Percentiles rank a stretch among this genome's conserved stretches.
phyloP scores from a whole-genome alignment of 2,329 filamentous ascomycete species.

The Fusarium pseudoanthophilum region DNA sequence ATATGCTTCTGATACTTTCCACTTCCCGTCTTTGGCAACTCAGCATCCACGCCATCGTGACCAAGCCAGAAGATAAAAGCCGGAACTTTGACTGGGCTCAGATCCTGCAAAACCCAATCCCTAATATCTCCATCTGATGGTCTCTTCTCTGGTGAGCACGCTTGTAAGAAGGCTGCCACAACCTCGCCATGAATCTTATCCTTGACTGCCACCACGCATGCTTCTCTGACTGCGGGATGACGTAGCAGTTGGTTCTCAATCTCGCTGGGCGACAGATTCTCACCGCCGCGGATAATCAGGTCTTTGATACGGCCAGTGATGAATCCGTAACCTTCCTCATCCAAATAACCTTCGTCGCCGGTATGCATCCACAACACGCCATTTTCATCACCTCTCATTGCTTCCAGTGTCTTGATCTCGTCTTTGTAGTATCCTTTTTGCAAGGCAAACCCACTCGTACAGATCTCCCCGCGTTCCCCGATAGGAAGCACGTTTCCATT shows the following conservation, averaged over 20 bases:
- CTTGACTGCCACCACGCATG: not conserved
- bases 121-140: not conserved
- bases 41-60: not conserved
- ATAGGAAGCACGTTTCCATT: not conserved
- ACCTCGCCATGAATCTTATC: not conserved
- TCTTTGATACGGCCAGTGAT: not conserved
- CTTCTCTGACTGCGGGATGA: not conserved
- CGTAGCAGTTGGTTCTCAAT: not conserved
- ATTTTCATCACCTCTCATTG: not conserved
- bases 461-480: not conserved
- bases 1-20: conserved; percentile 3
- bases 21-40: not conserved
- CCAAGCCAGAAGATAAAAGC: not conserved
- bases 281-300: not conserved
- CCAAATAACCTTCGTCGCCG: not conserved
- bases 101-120: not conserved
- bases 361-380: not conserved
- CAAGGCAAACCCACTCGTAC: not conserved
- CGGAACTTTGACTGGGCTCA: not conserved
- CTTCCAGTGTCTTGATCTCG: not conserved
- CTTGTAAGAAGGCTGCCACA: not conserved
- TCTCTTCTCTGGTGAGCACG: not conserved
- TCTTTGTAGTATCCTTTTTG: not conserved
- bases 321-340: not conserved
- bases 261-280: not conserved